A percentile compares a stretch with the other conserved stretches of the same genome.
phyloP scores from a whole-genome alignment of 2,329 filamentous ascomycete genomes.

The Hymenoscyphus salicellus region DNA sequence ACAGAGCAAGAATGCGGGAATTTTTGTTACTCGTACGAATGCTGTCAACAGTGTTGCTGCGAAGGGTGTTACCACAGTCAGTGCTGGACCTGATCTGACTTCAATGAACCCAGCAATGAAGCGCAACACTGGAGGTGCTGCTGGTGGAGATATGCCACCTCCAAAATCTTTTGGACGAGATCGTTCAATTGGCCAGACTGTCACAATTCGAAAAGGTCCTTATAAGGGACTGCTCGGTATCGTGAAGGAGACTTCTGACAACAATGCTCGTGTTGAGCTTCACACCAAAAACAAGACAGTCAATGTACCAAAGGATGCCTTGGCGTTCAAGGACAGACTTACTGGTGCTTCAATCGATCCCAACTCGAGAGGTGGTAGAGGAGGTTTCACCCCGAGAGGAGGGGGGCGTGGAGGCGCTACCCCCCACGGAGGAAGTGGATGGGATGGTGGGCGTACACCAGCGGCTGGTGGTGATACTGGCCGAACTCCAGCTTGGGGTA shows the following conservation, averaged over 20 bases:
- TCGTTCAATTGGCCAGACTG: conserved; percentile 83
- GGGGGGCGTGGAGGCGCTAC: conserved; percentile 47
- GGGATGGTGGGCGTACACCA: conserved; percentile 69
- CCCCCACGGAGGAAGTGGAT: conserved; percentile 49
- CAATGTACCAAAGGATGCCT: conserved; percentile 73
- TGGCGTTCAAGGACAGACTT: conserved; percentile 82
- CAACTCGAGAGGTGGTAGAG: conserved; percentile 48
- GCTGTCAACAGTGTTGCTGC: conserved; percentile 91
- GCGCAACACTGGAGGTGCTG: conserved; percentile 57
- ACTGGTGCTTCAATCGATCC: conserved; percentile 78
- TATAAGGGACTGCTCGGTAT: conserved; percentile 94
- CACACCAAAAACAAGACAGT: conserved; percentile 93
- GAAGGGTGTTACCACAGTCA: conserved; percentile 69
- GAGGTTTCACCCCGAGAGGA: conserved; percentile 42
- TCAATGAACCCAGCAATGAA: conserved; percentile 91
- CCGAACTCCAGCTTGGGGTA: conserved; percentile 74
- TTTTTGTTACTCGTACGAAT: conserved; percentile 81
- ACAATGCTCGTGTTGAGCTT: conserved; percentile 82
- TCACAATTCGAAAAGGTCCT: conserved; percentile 79
- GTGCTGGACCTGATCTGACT: conserved; percentile 71
- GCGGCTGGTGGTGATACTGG: conserved; percentile 58
- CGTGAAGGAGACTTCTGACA: conserved; percentile 89
- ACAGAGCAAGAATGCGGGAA: conserved; percentile 79
- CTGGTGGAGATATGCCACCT: conserved; percentile 57
- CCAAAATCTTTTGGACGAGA: conserved; percentile 76